Conservation (phyloP, 2,329 filamentous ascomycete species). For the Fusarium zealandicum region DNA sequence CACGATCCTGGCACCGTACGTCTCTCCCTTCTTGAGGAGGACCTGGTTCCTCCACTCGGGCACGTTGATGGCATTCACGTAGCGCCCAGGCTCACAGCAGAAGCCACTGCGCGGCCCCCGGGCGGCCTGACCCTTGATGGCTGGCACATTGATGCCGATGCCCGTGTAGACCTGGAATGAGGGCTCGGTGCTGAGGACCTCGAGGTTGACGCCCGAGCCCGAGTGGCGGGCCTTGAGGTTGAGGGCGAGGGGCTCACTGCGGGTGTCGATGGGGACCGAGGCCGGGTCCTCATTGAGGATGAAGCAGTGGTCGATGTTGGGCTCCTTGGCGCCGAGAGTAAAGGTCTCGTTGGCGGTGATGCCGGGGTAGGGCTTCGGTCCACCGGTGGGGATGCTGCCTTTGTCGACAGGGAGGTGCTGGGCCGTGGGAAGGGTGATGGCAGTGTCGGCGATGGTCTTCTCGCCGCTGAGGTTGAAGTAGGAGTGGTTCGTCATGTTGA, state of each 20-base stretch:
- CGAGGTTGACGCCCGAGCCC: conserved; percentile 77
- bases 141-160: conserved; percentile 80
- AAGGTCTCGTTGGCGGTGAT: conserved; percentile 73
- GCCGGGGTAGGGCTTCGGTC: conserved; percentile 68
- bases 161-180: conserved; percentile 98
- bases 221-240: conserved; percentile 79
- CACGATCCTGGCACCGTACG: conserved; percentile 80
- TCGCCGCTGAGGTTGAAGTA: conserved; percentile 71
- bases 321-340: conserved; percentile 72
- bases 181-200: conserved; percentile 90
- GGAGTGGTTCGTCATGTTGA: conserved; percentile 96
- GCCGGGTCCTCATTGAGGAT: conserved; percentile 71
- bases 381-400: conserved; percentile 75
- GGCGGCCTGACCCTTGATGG: conserved; percentile 66
- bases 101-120: conserved; percentile 77
- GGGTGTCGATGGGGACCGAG: conserved; percentile 71
- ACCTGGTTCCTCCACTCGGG: conserved; percentile 81
- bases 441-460: conserved; percentile 61
- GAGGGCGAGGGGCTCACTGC: conserved; percentile 65
- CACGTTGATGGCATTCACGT: conserved; percentile 86
- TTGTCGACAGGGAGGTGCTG: conserved; percentile 77
- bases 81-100: conserved; percentile 91
- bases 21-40: conserved; percentile 82
- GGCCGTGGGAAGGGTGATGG: conserved; percentile 71
- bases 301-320: conserved; percentile 91